Evolutionary conservation across 1,139 yeast species (phyloP).

Genomic region (Candida tunisiensis): DNA sequence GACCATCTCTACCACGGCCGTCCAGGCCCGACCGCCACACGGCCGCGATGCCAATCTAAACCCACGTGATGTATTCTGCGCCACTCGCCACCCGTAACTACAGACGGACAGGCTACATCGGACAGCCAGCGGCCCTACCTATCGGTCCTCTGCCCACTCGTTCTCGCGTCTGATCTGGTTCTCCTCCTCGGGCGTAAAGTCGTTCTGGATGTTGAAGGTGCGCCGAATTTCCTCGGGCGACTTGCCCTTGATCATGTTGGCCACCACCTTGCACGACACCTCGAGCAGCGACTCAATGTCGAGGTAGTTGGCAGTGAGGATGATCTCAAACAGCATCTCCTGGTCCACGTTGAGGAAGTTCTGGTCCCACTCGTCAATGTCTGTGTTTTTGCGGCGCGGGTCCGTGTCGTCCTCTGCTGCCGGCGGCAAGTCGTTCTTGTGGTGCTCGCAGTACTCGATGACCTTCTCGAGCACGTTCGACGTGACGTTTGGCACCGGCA

Average conservation of each 20-base stretch:
- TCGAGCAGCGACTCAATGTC: slow-evolving; percentile 87
- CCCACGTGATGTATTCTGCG: too few relatives aligned
- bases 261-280: slow-evolving; percentile 94
- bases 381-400: slow-evolving; percentile 19
- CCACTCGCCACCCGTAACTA: too few relatives aligned
- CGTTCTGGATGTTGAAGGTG: slow-evolving; percentile 89
- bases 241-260: slow-evolving; percentile 95
- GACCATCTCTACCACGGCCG: too few relatives aligned
- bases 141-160: slow-evolving; percentile 99
- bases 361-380: slow-evolving; percentile 88
- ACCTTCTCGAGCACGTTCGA: slow-evolving; percentile 73
- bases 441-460: slow-evolving; percentile 95
- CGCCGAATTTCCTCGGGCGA: slow-evolving; percentile 93
- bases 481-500: slow-evolving; percentile 79
- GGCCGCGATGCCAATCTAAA: too few relatives aligned
- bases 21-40: too few relatives aligned
- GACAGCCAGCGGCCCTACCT: too few relatives aligned
- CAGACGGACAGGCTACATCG: too few relatives aligned
- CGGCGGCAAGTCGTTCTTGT: slow-evolving; percentile 68
- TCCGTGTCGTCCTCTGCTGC: slow-evolving; percentile 63
- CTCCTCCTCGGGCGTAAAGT: slow-evolving; percentile 96
- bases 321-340: slow-evolving; percentile 95
- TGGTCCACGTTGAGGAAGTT: slow-evolving; percentile 93
- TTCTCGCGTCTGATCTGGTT: slow-evolving; percentile 95
- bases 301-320: slow-evolving; percentile 87